phyloP scores from a whole-genome alignment of 495 filamentous ascomycete species.

The Cetradonia linearis region DNA sequence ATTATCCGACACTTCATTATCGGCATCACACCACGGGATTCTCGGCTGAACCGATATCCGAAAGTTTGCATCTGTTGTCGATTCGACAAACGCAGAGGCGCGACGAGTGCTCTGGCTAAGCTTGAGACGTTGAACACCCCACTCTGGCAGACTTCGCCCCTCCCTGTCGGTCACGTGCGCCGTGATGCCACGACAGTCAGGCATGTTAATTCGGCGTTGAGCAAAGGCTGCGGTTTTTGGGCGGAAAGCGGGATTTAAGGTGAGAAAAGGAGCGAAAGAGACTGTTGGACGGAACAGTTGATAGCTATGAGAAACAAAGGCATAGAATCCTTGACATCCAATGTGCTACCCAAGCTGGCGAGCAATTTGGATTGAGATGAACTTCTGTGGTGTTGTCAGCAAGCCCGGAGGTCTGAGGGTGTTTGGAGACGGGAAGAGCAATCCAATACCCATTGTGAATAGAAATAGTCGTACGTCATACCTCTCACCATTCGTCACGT shows the following conservation, averaged over 20 bases:
- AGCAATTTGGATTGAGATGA: neutral
- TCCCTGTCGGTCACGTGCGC: slow-evolving; percentile 22
- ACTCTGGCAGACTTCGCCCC: slow-evolving; percentile 24
- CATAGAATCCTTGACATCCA: neutral
- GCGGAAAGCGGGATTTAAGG: neutral
- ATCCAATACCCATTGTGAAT: neutral
- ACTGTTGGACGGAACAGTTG: neutral
- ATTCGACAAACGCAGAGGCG: slow-evolving; percentile 27
- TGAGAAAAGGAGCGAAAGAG: too few relatives aligned
- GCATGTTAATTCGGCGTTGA: slow-evolving; percentile 18
- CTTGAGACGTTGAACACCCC: slow-evolving; percentile 21
- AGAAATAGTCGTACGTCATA: neutral
- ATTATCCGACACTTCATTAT: neutral
- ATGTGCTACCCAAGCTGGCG: neutral
- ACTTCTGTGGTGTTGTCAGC: neutral
- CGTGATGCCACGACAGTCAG: slow-evolving; percentile 20
- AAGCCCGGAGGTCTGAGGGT: neutral
- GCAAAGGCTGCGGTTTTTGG: neutral
- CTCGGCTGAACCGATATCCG: slow-evolving; percentile 19
- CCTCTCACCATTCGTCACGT: neutral
- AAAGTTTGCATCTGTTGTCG: slow-evolving; percentile 13
- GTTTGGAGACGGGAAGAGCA: neutral
- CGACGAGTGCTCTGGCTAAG: neutral
- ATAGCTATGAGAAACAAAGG: neutral
- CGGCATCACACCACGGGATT: slow-evolving; percentile 17